These are phyloP conservation scores for Candida coleopterorum DNA, from an alignment of 805 yeast genomes.

Conservation along the genomic window DNA sequence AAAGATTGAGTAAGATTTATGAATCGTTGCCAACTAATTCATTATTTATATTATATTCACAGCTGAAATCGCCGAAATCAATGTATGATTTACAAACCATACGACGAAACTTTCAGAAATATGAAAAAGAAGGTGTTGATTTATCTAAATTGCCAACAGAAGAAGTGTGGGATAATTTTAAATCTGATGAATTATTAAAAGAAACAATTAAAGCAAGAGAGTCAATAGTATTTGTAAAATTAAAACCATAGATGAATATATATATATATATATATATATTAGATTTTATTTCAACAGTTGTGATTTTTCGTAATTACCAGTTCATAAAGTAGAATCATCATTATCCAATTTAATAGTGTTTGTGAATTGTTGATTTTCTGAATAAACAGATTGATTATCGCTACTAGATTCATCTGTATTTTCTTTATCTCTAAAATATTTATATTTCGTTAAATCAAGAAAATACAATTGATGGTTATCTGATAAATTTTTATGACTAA, in stretches of 20 bases:
- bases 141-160: constrained; percentile 36
- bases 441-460: constrained; percentile 37
- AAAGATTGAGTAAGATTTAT: constrained; percentile 46
- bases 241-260: constrained; percentile 14
- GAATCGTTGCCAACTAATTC: constrained; percentile 53
- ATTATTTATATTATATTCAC: constrained; percentile 56
- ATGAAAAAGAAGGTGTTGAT: constrained; percentile 37
- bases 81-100: constrained; percentile 42
- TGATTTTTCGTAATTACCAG: too few relatives aligned
- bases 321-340: constrained; percentile 1
- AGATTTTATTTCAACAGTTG: too few relatives aligned
- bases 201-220: constrained; percentile 53
- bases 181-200: constrained; percentile 41
- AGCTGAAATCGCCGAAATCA: constrained; percentile 55
- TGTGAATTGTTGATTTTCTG: constrained; percentile 3
- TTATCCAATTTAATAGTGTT: constrained; percentile 6
- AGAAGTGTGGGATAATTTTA: constrained; percentile 48
- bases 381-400: background rate
- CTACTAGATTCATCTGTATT: background rate
- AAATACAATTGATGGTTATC: constrained; percentile 17
- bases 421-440: constrained; percentile 21
- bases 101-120: constrained; percentile 39
- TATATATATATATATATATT: background rate
- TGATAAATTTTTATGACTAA: constrained; percentile 12
- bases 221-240: constrained; percentile 53